phyloP scores from a whole-genome alignment of 208 protist genomes.

The Borovskyia barvae region DNA sequence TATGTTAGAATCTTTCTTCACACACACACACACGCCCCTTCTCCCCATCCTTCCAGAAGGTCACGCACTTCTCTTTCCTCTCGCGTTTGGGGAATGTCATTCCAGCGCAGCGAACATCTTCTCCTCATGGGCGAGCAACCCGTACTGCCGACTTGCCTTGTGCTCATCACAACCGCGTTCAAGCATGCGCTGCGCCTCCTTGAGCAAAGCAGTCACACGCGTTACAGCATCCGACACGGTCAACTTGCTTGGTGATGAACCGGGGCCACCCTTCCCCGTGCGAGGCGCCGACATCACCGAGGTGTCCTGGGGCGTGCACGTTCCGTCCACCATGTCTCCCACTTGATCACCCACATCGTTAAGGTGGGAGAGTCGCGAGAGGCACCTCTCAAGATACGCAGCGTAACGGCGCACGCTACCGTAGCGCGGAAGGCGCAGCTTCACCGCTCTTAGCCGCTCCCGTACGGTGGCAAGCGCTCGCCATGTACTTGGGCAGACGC shows the following conservation, averaged over 20 bases:
- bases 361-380: too few relatives aligned
- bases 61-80: too few relatives aligned
- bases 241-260: too few relatives aligned
- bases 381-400: constrained; percentile 26
- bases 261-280: neutral
- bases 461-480: constrained; percentile 4
- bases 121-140: neutral
- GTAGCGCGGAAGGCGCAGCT: constrained; percentile 25
- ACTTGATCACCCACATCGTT: too few relatives aligned
- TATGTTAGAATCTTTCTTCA: too few relatives aligned
- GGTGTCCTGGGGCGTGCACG: too few relatives aligned
- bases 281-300: neutral
- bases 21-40: too few relatives aligned
- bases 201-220: constrained; percentile 25
- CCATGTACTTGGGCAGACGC: constrained; percentile 14
- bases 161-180: constrained; percentile 6
- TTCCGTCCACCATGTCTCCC: too few relatives aligned
- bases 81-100: too few relatives aligned
- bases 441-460: constrained; percentile 5
- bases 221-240: constrained; percentile 3
- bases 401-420: constrained; percentile 36
- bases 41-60: too few relatives aligned
- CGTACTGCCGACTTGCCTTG: neutral
- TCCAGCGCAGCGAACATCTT: neutral
- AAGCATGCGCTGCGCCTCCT: constrained; percentile 28